These are phyloP conservation scores for Rhodomyrtus psidioides DNA, from an alignment of 441 rosid species.

Conservation along the genomic window DNA sequence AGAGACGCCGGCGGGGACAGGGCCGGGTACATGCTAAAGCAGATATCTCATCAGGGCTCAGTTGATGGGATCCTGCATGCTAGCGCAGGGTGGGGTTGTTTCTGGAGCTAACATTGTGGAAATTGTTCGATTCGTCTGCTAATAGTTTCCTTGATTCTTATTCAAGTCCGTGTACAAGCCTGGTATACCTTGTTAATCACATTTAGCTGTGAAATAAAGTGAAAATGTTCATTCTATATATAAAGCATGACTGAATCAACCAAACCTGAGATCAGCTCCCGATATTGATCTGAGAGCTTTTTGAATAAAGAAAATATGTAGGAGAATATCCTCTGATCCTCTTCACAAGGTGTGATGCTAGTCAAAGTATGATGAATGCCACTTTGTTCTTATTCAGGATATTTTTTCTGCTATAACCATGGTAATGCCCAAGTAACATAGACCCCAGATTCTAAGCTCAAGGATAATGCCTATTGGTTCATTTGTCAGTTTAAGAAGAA, in stretches of 20 bases:
- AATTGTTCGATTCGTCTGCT: not conserved
- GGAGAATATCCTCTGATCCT: not conserved
- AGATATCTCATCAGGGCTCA: not conserved
- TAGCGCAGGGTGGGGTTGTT: not conserved
- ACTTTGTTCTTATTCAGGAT: not conserved
- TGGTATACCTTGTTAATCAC: not conserved
- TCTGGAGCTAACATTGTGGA: not conserved
- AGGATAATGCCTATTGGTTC: not conserved
- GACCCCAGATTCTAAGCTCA: not conserved
- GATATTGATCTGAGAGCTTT: not conserved
- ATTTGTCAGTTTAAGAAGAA: not conserved
- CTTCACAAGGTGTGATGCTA: not conserved
- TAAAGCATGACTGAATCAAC: not conserved
- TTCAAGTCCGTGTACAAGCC: not conserved
- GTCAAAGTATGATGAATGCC: not conserved
- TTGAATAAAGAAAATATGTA: not conserved
- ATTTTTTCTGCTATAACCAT: not conserved
- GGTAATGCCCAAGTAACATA: not conserved
- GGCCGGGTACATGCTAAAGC: constrained; percentile 22
- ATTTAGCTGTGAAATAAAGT: not conserved
- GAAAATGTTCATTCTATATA: not conserved
- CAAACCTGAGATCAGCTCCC: not conserved
- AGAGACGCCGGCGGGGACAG: constrained; percentile 32
- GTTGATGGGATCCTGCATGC: not conserved
- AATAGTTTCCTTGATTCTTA: not conserved